Evolutionary conservation across 768 basidiomycete species (phyloP), one percentile per base, ranked within the genome.

Genomic region (Filobasidium wieringae): DNA sequence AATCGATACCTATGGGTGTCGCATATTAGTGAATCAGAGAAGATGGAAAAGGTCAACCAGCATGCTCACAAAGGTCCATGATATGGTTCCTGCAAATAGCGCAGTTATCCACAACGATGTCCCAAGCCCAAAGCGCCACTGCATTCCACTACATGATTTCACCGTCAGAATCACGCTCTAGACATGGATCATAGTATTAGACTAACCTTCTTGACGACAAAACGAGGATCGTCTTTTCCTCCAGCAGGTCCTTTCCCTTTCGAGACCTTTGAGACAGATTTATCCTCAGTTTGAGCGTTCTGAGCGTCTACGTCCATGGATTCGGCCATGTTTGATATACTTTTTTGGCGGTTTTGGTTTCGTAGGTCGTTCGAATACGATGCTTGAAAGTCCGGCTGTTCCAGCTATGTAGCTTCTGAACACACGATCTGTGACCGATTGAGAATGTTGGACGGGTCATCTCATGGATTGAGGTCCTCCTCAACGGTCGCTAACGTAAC

Each of bases 1-100:
- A 99, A 72, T 99, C 95, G 73, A 99, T 99, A 78, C 95, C 93
- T 99, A 59, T 7, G 14, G 41, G 53, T n/a, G 17, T 49, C 39
- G 17, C 50, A 40, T 36, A 36, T 26, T 34, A 5, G 17, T n/a
- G 11, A 1, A 14, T 22, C 8, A 24, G 27, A 55, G 39, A 24
- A 49, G 29, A 49, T n/a, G n/a, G 19, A 24, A 31, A 24, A 12
- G 39, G 14, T 7, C 12, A 32, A 51, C 24, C 19, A 15, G 14
- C n/a, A 15, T 26, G 45, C 87, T 68, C 67, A 97, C 95, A 99
- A 43, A 97, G 85, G 75, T 99, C 95, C 95, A 99, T 99, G 78
- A 99, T 97, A 72, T 99, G 93, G 74, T 96, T 96, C 75, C 91
- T 84, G 80, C 95, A 99, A 78, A 99, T 99, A 51, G 95, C 95